Conservation (phyloP, 2,329 filamentous ascomycete genomes). For the Arachnomyces sp. region DNA sequence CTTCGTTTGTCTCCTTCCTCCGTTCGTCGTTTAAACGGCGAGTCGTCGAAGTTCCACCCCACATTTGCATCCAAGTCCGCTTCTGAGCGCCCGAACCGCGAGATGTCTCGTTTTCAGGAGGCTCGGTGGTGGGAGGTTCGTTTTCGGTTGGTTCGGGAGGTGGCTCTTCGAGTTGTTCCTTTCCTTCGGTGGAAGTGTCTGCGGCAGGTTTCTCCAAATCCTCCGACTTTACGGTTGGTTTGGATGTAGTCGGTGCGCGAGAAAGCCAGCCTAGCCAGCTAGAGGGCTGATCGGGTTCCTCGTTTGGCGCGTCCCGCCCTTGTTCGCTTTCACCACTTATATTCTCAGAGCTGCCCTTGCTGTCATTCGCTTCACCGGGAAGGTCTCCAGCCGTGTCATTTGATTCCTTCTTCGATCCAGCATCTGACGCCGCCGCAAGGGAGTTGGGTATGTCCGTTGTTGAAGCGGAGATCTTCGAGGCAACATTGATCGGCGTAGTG, state of each 20-base stretch:
- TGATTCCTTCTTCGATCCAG: conserved; percentile 15
- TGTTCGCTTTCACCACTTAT: too few relatives aligned
- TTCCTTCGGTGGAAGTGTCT: background rate
- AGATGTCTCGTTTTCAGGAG: background rate
- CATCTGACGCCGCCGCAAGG: conserved; percentile 7
- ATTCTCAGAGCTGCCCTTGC: too few relatives aligned
- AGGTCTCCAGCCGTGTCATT: conserved; percentile 6
- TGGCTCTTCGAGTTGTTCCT: background rate
- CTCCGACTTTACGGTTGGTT: conserved; percentile 11
- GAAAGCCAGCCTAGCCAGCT: conserved; percentile 15
- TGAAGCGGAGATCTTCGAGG: conserved; percentile 31
- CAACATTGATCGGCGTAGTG: conserved; percentile 39
- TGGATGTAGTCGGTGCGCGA: conserved; percentile 7
- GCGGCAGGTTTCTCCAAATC: conserved; percentile 5
- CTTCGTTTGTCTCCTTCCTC: conserved; percentile 10
- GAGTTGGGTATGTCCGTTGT: conserved; percentile 19
- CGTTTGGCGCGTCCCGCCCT: conserved; percentile 11
- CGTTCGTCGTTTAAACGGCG: conserved; percentile 19
- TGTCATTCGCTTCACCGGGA: background rate
- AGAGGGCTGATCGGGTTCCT: conserved; percentile 5
- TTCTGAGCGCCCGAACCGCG: conserved; percentile 22
- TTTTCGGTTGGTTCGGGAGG: conserved; percentile 1
- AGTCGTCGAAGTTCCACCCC: conserved; percentile 24
- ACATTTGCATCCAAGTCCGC: conserved; percentile 39
- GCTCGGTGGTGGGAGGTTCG: background rate